Base-by-base conservation (phyloP, 805 yeast genomes). In the Metschnikowia vanudenii region DNA sequence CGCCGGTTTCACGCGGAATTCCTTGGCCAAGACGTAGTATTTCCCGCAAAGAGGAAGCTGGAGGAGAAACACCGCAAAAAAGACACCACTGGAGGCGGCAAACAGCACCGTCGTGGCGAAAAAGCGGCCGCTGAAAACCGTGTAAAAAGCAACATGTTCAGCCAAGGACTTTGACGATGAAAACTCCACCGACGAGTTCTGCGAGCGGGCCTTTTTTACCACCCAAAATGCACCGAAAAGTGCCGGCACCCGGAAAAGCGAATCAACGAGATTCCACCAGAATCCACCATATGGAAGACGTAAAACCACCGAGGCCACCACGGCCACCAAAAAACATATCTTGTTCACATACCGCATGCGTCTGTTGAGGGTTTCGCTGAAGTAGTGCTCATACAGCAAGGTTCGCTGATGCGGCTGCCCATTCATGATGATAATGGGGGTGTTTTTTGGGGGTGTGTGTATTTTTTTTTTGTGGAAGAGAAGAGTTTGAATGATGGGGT, bases 291-390 rank as follows among this genome's bases (percentile, higher is more conserved):
- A 63, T 4, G 71, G 73, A 4, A 68, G 30, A 7, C 52, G 45
- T 20, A 70, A 47, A 3, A 58, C 39, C 13, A 66, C 40, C 10
- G 72, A 60, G 7, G 55, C 30, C 2, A 53, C 33, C 10, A 67
- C 29, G 3, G 75, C 61, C 20, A 64, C 31, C 4, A 72, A 33
- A 13, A 60, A 50, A 32, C 58, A 51, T 39, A 72, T 57, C 37
- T 69, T 64, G 50, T 64, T 61, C 41, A 67, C 63, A 47, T 59
- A 73, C 40, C 61, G 62, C 58, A 71, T 60, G 35, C 77, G 53
- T 48, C 70, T 68, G 38, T 53, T 45, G 34, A 61, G 52, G 7
- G 71, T 73, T 44, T 64, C 62, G 16, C 47, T 47, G 51, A 65
- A 69, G 50, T 58, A 56, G 32, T 53, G 36, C 36, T 56, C 57